phyloP scores from a whole-genome alignment of 2,329 filamentous ascomycete genomes.

The Alternaria conjuncta region DNA sequence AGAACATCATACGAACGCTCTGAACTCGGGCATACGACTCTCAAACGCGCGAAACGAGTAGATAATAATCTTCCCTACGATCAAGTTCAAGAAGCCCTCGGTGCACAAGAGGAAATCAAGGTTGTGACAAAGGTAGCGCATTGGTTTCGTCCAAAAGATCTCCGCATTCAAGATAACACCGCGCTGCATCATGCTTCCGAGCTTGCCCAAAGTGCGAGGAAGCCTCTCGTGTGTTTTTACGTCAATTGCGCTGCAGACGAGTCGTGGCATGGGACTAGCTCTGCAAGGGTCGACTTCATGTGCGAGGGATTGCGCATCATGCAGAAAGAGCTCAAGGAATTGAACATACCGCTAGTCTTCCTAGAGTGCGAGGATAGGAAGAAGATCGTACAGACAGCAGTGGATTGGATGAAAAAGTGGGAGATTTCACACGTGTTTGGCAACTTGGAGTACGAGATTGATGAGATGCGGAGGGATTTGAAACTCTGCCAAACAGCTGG shows the following conservation, averaged over 20 bases:
- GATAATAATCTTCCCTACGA: constrained; percentile 55
- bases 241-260: constrained; percentile 56
- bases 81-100: constrained; percentile 49
- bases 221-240: constrained; percentile 55
- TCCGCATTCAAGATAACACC: constrained; percentile 59
- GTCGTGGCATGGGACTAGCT: constrained; percentile 59
- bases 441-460: constrained; percentile 57
- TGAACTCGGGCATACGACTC: constrained; percentile 53
- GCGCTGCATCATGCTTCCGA: constrained; percentile 55
- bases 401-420: constrained; percentile 54
- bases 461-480: constrained; percentile 55
- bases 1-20: constrained; percentile 38
- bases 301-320: constrained; percentile 53
- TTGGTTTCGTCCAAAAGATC: constrained; percentile 61
- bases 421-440: constrained; percentile 56
- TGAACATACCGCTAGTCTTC: constrained; percentile 58
- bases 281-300: constrained; percentile 58
- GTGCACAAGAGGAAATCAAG: constrained; percentile 48
- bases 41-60: constrained; percentile 58
- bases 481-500: constrained; percentile 49
- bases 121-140: constrained; percentile 54
- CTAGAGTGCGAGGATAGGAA: constrained; percentile 52
- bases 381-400: constrained; percentile 51
- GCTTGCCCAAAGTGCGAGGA: constrained; percentile 53
- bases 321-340: constrained; percentile 54